phyloP scores from a whole-genome alignment of 352 stramenopile species.

The Globisporangium alternatum region DNA sequence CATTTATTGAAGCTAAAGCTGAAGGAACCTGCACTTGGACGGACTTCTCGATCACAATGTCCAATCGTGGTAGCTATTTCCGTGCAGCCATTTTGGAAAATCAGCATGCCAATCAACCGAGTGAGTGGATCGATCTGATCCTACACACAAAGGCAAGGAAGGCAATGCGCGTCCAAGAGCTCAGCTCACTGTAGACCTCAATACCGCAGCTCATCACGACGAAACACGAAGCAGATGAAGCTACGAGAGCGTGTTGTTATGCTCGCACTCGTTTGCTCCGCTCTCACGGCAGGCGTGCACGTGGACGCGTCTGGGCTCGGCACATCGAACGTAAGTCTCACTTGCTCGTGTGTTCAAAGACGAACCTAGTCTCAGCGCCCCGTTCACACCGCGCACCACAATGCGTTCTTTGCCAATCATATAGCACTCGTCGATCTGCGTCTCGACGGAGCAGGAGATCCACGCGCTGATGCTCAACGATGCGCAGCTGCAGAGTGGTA shows the following conservation, averaged over 20 bases:
- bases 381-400: too few relatives aligned
- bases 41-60: neutral
- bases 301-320: constrained; percentile 23
- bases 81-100: neutral
- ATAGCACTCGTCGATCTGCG: constrained; percentile 40
- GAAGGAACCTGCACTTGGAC: neutral
- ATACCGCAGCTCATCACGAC: neutral
- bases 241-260: neutral
- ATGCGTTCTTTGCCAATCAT: too few relatives aligned
- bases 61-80: neutral
- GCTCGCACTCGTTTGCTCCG: neutral
- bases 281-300: neutral
- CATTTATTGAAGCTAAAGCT: constrained; percentile 8
- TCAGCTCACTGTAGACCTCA: neutral
- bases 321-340: constrained; percentile 23
- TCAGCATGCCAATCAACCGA: neutral
- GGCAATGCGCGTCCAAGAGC: neutral
- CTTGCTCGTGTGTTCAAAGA: too few relatives aligned
- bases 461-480: constrained; percentile 49
- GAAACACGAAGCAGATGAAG: neutral
- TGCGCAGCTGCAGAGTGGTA: constrained; percentile 53
- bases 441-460: constrained; percentile 46
- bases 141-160: too few relatives aligned
- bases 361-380: too few relatives aligned
- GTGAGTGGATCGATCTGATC: too few relatives aligned